Conservation (phyloP, 179 eudicot species). For the Sideroxylon spinosum region DNA sequence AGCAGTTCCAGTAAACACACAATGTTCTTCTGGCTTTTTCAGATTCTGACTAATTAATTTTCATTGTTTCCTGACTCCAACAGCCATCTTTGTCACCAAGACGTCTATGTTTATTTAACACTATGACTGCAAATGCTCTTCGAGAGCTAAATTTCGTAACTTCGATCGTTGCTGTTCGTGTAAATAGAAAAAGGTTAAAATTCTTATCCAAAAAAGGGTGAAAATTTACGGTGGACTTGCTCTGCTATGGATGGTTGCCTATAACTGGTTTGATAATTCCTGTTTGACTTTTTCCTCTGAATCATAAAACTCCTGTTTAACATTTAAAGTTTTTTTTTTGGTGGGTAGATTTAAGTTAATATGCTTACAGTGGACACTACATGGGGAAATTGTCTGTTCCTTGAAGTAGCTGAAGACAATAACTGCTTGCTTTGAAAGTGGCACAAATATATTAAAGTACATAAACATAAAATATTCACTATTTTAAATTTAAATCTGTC, state of each 20-base stretch:
- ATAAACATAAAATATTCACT: too few relatives aligned
- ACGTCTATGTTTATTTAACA: slow-evolving; percentile 82
- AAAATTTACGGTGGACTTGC: slow-evolving; percentile 14
- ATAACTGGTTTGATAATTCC: not conserved
- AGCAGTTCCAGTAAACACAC: not conserved
- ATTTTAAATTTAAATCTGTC: too few relatives aligned
- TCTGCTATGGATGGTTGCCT: slow-evolving; percentile 4
- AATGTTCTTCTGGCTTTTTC: not conserved
- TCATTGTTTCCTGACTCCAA: slow-evolving; percentile 22
- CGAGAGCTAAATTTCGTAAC: slow-evolving; percentile 81
- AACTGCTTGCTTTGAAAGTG: too few relatives aligned
- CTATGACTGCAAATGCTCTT: slow-evolving; percentile 57
- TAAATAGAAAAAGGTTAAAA: slow-evolving; percentile 67
- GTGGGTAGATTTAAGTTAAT: not conserved
- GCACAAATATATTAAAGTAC: too few relatives aligned
- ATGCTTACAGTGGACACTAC: not conserved
- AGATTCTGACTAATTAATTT: slow-evolving; percentile 21
- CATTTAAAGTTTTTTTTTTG: too few relatives aligned
- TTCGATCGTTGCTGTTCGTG: slow-evolving; percentile 68
- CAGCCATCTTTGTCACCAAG: slow-evolving; percentile 92
- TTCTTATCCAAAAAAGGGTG: too few relatives aligned
- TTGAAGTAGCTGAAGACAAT: not conserved
- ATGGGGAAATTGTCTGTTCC: not conserved
- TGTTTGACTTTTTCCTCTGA: not conserved
- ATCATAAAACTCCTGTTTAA: too few relatives aligned